phyloP scores from a whole-genome alignment of 805 yeast genomes.

The Candida tallmaniae region DNA sequence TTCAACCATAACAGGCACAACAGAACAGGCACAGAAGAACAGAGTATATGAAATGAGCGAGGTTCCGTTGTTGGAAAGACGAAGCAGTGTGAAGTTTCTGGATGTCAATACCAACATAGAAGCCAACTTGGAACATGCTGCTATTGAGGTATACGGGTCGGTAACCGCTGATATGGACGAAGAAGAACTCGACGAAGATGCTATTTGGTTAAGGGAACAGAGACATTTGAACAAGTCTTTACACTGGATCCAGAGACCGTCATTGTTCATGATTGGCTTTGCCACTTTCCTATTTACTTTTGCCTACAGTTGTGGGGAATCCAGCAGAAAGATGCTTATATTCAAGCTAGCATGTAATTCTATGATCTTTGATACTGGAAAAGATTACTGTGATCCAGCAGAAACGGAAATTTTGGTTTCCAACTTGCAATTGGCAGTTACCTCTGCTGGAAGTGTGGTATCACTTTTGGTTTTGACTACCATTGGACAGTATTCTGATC shows the following conservation, averaged over 20 bases:
- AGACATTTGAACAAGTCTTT: conserved; percentile 37
- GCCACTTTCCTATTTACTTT: conserved; percentile 41
- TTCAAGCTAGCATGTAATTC: conserved; percentile 27
- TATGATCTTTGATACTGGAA: conserved; percentile 11
- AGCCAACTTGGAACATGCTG: conserved; percentile 24
- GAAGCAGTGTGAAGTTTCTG: conserved; percentile 8
- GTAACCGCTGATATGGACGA: conserved; percentile 30
- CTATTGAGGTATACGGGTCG: conserved; percentile 36
- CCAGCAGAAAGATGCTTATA: conserved; percentile 37
- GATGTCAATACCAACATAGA: conserved; percentile 5
- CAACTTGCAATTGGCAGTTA: conserved; percentile 41
- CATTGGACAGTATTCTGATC: conserved; percentile 34
- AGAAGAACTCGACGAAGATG: conserved; percentile 36
- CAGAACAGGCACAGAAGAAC: too few species aligned
- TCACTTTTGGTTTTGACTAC: conserved; percentile 55
- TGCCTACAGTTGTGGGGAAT: conserved; percentile 31
- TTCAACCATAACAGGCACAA: too few species aligned
- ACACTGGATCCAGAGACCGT: conserved; percentile 57
- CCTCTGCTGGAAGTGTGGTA: conserved; percentile 40
- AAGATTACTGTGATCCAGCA: conserved; percentile 24
- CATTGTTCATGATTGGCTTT: conserved; percentile 45
- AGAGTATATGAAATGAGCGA: conserved; percentile 1
- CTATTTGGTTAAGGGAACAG: conserved; percentile 47
- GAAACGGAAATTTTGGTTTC: conserved; percentile 41
- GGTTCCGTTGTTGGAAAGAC: conserved; percentile 3